phyloP scores from a whole-genome alignment of 2,329 filamentous ascomycete species.

The Pseudomassariella vexata region DNA sequence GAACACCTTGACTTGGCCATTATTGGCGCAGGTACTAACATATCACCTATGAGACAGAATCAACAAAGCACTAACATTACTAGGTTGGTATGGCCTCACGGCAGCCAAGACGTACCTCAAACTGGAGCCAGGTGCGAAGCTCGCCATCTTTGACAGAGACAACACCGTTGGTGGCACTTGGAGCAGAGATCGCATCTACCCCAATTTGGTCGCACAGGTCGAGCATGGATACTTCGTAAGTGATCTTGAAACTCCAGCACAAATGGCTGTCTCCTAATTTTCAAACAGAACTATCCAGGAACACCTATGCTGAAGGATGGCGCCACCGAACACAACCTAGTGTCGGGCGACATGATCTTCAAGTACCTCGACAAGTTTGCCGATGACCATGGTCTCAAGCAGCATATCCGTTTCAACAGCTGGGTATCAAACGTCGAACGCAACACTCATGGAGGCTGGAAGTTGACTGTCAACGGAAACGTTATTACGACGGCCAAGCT shows the following conservation, averaged over 20 bases:
- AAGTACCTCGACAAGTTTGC: conserved; percentile 11
- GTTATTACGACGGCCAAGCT: conserved; percentile 14
- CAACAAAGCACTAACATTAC: background rate
- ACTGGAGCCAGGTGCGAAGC: conserved; percentile 5
- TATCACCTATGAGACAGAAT: background rate
- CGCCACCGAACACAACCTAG: conserved; percentile 3
- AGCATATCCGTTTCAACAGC: conserved; percentile 11
- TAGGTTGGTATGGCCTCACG: conserved; percentile 10
- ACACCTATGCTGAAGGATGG: conserved; percentile 4
- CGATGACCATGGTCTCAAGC: conserved; percentile 12
- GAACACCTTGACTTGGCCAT: conserved; percentile 5
- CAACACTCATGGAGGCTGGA: conserved; percentile 3
- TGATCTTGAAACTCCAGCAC: background rate
- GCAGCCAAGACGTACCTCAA: conserved; percentile 9
- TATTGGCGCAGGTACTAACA: conserved; percentile 5
- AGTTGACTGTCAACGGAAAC: conserved; percentile 3
- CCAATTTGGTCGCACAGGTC: conserved; percentile 10
- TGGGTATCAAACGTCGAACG: conserved; percentile 10
- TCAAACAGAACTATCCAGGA: conserved; percentile 5
- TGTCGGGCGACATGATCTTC: conserved; percentile 14
- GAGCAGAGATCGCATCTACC: conserved; percentile 9
- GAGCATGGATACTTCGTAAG: conserved; percentile 9
- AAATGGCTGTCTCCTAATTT: too few relatives aligned
- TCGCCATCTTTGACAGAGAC: conserved; percentile 9
- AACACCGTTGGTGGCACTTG: conserved; percentile 8